These are phyloP conservation scores for Spathaspora sp. DNA, from an alignment of 805 yeast genomes.

Conservation along the genomic window DNA sequence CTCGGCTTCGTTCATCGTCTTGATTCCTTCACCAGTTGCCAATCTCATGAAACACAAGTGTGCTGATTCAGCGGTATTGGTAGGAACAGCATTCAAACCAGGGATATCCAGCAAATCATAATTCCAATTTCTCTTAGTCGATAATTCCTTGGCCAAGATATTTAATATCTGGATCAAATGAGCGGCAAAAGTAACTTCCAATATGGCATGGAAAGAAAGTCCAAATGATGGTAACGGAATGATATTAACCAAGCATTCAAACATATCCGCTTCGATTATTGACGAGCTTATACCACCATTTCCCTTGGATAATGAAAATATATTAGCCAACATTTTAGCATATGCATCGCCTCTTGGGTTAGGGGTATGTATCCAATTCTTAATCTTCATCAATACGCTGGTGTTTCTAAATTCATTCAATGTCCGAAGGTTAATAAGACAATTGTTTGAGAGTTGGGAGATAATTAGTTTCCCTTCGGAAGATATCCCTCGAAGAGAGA, in stretches of 20 bases:
- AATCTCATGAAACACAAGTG: conserved; percentile 23
- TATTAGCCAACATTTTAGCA: conserved; percentile 28
- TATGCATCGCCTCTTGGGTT: conserved; percentile 26
- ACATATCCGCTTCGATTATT: conserved; percentile 45
- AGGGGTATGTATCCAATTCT: conserved; percentile 31
- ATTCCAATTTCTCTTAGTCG: conserved; percentile 17
- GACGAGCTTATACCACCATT: conserved; percentile 22
- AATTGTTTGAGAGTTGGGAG: conserved; percentile 59
- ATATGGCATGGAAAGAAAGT: conserved; percentile 43
- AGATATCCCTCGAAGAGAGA: conserved; percentile 53
- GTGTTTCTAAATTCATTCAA: conserved; percentile 36
- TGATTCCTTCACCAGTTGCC: conserved; percentile 10
- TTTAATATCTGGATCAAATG: conserved; percentile 47
- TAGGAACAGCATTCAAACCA: conserved; percentile 17
- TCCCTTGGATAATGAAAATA: conserved; percentile 30
- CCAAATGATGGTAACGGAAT: conserved; percentile 47
- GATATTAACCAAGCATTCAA: conserved; percentile 48
- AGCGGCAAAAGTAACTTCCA: conserved; percentile 47
- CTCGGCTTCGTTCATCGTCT: conserved; percentile 12
- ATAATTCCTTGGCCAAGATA: conserved; percentile 23
- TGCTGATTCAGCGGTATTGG: conserved; percentile 16
- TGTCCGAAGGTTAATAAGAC: conserved; percentile 55
- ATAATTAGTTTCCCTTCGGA: conserved; percentile 43
- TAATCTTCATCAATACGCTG: conserved; percentile 29
- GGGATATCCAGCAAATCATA: conserved; percentile 38